Evolutionary conservation across 1,284 basidiomycete species (phyloP), one percentile per base, ranked within the genome.

Genomic region (Calocybe gambosa): DNA sequence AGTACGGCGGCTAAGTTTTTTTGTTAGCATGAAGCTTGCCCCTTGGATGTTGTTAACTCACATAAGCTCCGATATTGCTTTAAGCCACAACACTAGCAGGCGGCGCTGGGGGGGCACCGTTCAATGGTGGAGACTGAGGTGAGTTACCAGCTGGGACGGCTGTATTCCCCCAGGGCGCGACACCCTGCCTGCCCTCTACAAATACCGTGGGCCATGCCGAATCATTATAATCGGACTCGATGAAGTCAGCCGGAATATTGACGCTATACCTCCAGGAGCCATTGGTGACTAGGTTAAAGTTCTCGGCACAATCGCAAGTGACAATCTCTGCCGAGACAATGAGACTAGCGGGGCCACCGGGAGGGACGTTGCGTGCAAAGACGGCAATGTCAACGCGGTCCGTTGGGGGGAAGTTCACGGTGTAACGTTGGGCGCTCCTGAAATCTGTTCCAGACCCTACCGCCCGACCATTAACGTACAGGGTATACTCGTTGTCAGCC

Each of bases 401-500:
- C 5, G 50, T 46, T 8, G 57, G 50, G 20, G 50, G 47, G 43
- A 58, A 49, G 28, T 55, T 47, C 15, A 57, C 55, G 1, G 50
- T 43, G 36, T 43, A 61, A 15, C 55, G 50, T 13, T 58, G 55
- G 26, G 57, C 55, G 8, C 39, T 20, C 2, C n/a, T 15, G 43
- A 42, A 61, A 20, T 46, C 42, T 10, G 12, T 12, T 2, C 50
- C 56, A 5, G 55, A 54, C 8, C 59, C 59, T 12, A 58, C 54
- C 3, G 56, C 39, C 7, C 49, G 42, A 13, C 60, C 60, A 39
- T 62, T 60, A 45, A 63, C 42, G 42, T 59, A 63, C 5, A 63
- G 47, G 0, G 59, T 57, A 46, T 55, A 58, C 13, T 41, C 47
- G 38, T 62, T 52, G 39, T 63, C 60, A 10, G 51, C 50, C 20